A percentile compares a stretch with the other conserved stretches of the same genome.
phyloP scores from a whole-genome alignment of 805 yeast species.

The Metschnikowia noctiluminum region DNA sequence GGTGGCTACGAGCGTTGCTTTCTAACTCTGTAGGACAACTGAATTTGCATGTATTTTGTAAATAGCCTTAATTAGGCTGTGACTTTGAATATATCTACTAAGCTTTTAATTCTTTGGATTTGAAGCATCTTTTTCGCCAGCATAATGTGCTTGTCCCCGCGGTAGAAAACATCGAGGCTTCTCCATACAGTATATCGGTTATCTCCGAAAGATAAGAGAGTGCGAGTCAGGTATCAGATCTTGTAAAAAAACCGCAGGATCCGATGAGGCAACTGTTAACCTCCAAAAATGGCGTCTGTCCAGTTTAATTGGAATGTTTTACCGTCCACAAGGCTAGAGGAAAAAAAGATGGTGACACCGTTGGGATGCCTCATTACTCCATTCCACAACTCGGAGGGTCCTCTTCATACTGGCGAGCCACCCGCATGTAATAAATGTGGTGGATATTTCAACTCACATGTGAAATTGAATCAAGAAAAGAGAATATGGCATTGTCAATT shows the following conservation, averaged over 20 bases:
- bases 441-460: constrained; percentile 26
- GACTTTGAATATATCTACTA: too few relatives aligned
- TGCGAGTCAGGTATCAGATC: not conserved
- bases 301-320: constrained; percentile 70
- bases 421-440: constrained; percentile 28
- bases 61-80: too few relatives aligned
- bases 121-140: too few relatives aligned
- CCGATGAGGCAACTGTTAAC: not conserved
- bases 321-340: constrained; percentile 38
- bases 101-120: too few relatives aligned
- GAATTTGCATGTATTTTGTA: too few relatives aligned
- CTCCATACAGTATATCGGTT: not conserved
- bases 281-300: constrained; percentile 24
- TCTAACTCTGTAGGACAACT: too few relatives aligned
- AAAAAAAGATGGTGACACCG: constrained; percentile 30
- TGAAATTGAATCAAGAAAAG: constrained; percentile 28
- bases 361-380: constrained; percentile 38
- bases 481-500: constrained; percentile 40
- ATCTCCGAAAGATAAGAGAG: constrained; percentile 1
- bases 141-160: not conserved
- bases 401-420: constrained; percentile 15
- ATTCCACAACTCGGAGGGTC: constrained; percentile 6
- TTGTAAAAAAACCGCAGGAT: not conserved
- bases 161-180: not conserved
- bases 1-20: too few relatives aligned